phyloP scores from a whole-genome alignment of 768 basidiomycete genomes.

The Mycena galopus region DNA sequence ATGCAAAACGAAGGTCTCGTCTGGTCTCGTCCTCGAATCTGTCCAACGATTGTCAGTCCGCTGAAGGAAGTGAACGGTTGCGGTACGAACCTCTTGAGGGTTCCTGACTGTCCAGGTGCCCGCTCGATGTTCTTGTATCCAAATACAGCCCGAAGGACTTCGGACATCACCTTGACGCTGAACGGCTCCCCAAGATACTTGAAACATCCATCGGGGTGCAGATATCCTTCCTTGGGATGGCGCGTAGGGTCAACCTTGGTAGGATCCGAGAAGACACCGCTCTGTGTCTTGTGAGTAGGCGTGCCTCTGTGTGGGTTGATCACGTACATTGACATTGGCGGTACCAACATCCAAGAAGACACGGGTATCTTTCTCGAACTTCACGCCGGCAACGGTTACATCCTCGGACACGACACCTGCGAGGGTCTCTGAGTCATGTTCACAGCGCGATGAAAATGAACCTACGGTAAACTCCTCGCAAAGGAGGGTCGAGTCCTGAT shows the following conservation, averaged over 20 bases:
- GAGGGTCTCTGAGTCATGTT: background rate
- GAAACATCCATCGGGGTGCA: constrained; percentile 64
- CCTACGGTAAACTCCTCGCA: constrained; percentile 78
- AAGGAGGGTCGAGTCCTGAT: constrained; percentile 78
- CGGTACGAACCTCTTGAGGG: constrained; percentile 62
- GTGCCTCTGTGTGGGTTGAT: background rate
- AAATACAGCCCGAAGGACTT: constrained; percentile 76
- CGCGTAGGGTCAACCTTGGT: constrained; percentile 59
- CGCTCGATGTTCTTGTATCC: constrained; percentile 70
- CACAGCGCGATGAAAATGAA: constrained; percentile 18
- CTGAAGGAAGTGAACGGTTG: background rate
- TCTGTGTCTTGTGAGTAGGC: constrained; percentile 48
- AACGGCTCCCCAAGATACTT: constrained; percentile 64
- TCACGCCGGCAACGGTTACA: constrained; percentile 55
- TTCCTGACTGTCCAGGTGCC: constrained; percentile 77
- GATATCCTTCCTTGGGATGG: constrained; percentile 55
- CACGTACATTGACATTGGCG: constrained; percentile 71
- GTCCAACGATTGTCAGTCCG: constrained; percentile 1
- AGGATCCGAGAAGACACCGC: constrained; percentile 65
- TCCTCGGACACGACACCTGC: constrained; percentile 64
- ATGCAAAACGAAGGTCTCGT: constrained; percentile 65
- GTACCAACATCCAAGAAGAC: constrained; percentile 73
- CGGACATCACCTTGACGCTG: constrained; percentile 69
- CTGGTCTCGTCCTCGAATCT: constrained; percentile 66
- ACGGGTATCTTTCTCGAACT: constrained; percentile 61